Conservation (phyloP, 2,329 filamentous ascomycete genomes). For the Talaromyces sp. region DNA sequence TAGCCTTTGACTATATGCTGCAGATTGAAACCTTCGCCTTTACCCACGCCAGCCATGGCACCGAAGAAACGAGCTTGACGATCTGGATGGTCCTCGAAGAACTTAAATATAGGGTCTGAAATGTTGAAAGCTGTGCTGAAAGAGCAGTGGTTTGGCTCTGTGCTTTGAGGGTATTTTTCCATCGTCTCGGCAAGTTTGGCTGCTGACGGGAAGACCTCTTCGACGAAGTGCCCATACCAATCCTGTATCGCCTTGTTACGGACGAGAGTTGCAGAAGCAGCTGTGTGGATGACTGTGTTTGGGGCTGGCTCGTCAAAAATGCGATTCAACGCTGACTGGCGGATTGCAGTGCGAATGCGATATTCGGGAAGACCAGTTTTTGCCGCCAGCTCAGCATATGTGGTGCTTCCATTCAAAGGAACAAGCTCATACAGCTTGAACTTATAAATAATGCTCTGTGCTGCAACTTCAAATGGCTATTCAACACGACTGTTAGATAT, state of each 20-base stretch:
- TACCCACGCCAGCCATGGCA: conserved; percentile 4
- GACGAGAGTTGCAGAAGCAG: conserved; percentile 1
- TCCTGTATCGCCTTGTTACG: conserved; percentile 1
- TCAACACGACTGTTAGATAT: neutral
- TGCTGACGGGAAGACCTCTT: neutral
- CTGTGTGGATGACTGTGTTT: neutral
- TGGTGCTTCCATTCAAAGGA: neutral
- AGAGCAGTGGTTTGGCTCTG: neutral
- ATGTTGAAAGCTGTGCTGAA: conserved; percentile 1
- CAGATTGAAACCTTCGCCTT: neutral
- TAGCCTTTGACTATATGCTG: neutral
- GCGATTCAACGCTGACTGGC: neutral
- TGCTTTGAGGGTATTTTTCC: neutral
- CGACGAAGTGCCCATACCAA: neutral
- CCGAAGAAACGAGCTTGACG: neutral
- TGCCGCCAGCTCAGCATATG: neutral
- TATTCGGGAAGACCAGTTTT: neutral
- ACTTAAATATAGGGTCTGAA: neutral
- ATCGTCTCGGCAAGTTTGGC: neutral
- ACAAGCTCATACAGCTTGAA: conserved; percentile 3
- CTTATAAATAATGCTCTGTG: neutral
- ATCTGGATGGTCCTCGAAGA: neutral
- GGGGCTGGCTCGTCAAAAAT: conserved; percentile 2
- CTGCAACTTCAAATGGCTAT: neutral
- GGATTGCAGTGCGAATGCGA: neutral